Evolutionary conservation across 1,139 yeast genomes (phyloP).

Genomic region (Blastobotrys petasosporus): DNA sequence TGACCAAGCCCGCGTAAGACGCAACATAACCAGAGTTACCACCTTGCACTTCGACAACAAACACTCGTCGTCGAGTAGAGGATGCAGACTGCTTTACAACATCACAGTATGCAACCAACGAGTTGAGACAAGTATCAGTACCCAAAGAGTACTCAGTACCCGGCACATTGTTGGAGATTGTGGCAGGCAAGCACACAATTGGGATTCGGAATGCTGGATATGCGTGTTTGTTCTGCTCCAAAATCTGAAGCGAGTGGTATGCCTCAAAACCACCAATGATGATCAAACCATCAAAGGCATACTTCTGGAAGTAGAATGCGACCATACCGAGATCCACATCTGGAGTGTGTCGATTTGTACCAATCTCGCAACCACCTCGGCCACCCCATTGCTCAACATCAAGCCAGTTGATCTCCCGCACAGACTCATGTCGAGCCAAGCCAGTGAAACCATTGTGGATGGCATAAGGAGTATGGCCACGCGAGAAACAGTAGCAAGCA

Average conservation of each 20-base stretch:
- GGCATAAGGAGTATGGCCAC: constrained; percentile 84
- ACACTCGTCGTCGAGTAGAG: constrained; percentile 88
- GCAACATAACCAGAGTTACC: constrained; percentile 95
- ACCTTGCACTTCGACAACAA: constrained; percentile 96
- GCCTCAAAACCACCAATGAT: constrained; percentile 97
- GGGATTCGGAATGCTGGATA: constrained; percentile 94
- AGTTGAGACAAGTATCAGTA: constrained; percentile 87
- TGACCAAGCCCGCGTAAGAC: constrained; percentile 76
- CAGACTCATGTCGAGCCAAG: constrained; percentile 70
- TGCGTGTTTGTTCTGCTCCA: constrained; percentile 60
- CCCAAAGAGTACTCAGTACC: constrained; percentile 96
- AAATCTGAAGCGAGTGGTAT: constrained; percentile 72
- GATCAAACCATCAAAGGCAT: constrained; percentile 75
- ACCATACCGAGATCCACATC: constrained; percentile 77
- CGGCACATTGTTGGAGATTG: constrained; percentile 96
- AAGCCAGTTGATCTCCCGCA: constrained; percentile 71
- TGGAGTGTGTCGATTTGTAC: constrained; percentile 87
- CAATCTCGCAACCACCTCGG: constrained; percentile 90
- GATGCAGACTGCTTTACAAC: constrained; percentile 93
- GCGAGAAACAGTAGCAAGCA: constrained; percentile 82
- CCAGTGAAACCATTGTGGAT: constrained; percentile 94
- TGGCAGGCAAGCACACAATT: constrained; percentile 88
- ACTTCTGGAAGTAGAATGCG: constrained; percentile 85
- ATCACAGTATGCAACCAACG: constrained; percentile 88
- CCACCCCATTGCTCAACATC: constrained; percentile 88